Evolutionary conservation across 176 grass and related monocot genomes (phyloP), one percentile per base, ranked within the genome.

Genomic region (Hyparrhenia diplandra): DNA sequence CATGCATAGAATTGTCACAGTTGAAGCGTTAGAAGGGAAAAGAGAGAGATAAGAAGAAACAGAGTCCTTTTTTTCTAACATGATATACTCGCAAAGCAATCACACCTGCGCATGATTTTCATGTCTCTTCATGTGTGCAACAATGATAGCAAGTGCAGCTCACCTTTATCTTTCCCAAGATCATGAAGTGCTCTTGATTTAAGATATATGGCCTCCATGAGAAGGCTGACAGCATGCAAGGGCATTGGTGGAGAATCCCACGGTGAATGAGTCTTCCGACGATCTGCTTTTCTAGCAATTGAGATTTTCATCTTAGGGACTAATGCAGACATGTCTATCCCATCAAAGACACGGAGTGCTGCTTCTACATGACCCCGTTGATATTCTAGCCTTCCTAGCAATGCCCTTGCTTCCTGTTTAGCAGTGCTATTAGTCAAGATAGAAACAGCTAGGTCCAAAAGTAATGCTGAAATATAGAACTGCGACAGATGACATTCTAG

Each of bases 361-460:
- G 88, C 93, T 84, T 96, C 97, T 54, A 87, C 82, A 90, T 99
- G 89, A n/a, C 97, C 97, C 35, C 86, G 83, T 67, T 95, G 89
- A 79, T 96, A 99, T 71, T 99, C 97, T 73, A 99, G 41, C 79
- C 93, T 99, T 87, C 91, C 97, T 81, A 99, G 87, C 75, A 99
- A 76, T 8, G 97, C 90, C 83, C 97, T 99, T 67, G 97, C 97
- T 76, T 99, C 97, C 97, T 99, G 75, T 64, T 66, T 66, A 67
- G 34, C 23, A 49, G 57, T 57, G 47, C 64, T 77, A 46, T 77
- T 77, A 71, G 61, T 71, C 62, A 74, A 80, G 64, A 57, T 41
- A 60, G 36, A 18, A 49, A 72, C 65, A 37, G 59, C 51, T 82
- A 72, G 70, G 47, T 64, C 52, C 49, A 60, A 42, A 42, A 21